Conservation (phyloP, 352 stramenopile species). For the Phytophthora pinifolia region DNA sequence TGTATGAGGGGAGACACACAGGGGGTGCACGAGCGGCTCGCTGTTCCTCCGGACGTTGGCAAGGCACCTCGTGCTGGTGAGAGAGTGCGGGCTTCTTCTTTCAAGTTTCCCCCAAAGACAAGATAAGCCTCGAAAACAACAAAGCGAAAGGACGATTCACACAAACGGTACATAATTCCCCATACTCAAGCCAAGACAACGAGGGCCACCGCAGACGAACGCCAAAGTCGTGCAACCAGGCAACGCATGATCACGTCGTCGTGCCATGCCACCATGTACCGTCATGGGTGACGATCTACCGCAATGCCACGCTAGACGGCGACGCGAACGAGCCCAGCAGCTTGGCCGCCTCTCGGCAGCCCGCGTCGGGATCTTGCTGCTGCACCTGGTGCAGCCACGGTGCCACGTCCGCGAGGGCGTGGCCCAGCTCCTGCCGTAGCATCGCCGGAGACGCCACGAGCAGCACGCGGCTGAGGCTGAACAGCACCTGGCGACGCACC, state of each 20-base stretch:
- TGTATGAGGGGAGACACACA: background rate
- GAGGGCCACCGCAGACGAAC: too few species aligned
- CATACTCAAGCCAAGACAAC: background rate
- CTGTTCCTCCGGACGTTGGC: background rate
- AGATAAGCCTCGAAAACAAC: slow-evolving; percentile 14
- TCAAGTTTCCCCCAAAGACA: slow-evolving; percentile 1
- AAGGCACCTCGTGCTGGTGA: slow-evolving; percentile 5
- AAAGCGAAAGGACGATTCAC: slow-evolving; percentile 23
- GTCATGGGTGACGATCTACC: too few species aligned
- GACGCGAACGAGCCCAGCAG: slow-evolving; percentile 53
- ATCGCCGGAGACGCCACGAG: slow-evolving; percentile 59
- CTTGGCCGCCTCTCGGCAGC: slow-evolving; percentile 62
- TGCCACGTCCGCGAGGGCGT: slow-evolving; percentile 44
- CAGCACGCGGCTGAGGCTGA: slow-evolving; percentile 68
- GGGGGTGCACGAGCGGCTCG: background rate
- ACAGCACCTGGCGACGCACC: slow-evolving; percentile 74
- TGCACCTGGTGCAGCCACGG: slow-evolving; percentile 56
- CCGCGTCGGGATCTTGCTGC: slow-evolving; percentile 54
- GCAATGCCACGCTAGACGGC: slow-evolving; percentile 17
- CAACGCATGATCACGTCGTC: too few species aligned
- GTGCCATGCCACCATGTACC: too few species aligned
- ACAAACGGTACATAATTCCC: slow-evolving; percentile 9
- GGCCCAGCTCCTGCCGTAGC: slow-evolving; percentile 53
- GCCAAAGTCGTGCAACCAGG: too few species aligned
- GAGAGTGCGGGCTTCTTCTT: slow-evolving; percentile 14